Evolutionary conservation across 768 basidiomycete genomes (phyloP), one percentile per base, ranked within the genome.

Genomic region (Cubamyces lactineus): DNA sequence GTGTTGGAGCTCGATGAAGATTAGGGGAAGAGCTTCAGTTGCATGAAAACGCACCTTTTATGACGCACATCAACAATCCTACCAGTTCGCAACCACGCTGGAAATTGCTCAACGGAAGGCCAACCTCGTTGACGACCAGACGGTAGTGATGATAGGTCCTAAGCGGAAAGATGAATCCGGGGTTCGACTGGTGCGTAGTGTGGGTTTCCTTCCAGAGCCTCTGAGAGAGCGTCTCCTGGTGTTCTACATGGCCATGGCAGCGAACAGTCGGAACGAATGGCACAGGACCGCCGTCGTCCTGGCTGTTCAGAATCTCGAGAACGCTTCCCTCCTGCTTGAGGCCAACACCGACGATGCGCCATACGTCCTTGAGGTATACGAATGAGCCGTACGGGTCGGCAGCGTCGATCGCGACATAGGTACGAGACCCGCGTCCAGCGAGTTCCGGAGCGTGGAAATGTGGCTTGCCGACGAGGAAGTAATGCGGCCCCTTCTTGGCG

Each of bases 351-450:
- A n/a, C 48, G 17, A 21, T n/a, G 9, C 49, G 48, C 57, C 57
- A 51, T 11, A 23, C 41, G 17, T 58, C 57, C 38, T 58, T 51
- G 11, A 58, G 49, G 26, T 50, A 51, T 12, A 49, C 46, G 24
- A 49, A 49, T 16, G 16, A 6, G 5, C 21, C 39, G 19, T 43
- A 34, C 9, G 34, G 34, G 34, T 34, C 34, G 15, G 12, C 12
- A 2, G 16, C 16, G 38, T 57, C 59, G 60, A 53, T 41, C 2
- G 64, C 64, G 30, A 65, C 26, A 17, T 59, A 59, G 5, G 40
- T 41, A 0, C 57, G 57, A 12, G 49, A 52, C 9, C 26, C 41
- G 23, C 57, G 57, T 2, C 57, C 57, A 7, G 38, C 16, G 4
- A 59, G 26, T 13, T 41, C 41, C 0, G 40, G 8, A 3, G 57